Conservation (phyloP, 31 red algal genomes). For the Bonnemaisonia californica region DNA sequence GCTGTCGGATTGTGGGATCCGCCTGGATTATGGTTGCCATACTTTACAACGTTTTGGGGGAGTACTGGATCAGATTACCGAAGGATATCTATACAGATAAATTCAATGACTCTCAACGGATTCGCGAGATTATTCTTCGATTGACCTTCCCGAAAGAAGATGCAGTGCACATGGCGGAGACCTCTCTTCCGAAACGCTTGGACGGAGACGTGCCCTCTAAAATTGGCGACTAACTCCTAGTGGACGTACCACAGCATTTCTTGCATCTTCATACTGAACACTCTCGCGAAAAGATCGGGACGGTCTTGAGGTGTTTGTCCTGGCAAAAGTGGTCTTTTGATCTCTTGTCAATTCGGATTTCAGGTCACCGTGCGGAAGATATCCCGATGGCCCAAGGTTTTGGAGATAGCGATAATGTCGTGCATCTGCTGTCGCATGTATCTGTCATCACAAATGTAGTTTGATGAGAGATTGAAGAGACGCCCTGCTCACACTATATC, state of each 20-base stretch:
- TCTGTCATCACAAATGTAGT: neutral
- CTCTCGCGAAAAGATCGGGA: conserved; percentile 2
- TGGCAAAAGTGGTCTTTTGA: neutral
- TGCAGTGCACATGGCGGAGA: too few relatives aligned
- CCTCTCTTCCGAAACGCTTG: conserved; percentile 38
- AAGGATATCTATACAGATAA: conserved; percentile 16
- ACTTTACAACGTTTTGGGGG: too few relatives aligned
- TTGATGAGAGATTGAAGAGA: conserved; percentile 3
- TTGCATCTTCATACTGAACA: conserved; percentile 13
- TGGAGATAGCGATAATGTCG: neutral
- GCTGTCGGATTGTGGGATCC: too few relatives aligned
- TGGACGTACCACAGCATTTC: conserved; percentile 2
- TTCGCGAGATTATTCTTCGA: conserved; percentile 6
- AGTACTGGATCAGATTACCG: too few relatives aligned
- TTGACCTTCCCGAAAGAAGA: neutral
- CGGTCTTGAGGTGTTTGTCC: neutral
- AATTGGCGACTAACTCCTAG: neutral
- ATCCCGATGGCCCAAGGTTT: neutral
- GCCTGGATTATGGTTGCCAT: conserved; percentile 5
- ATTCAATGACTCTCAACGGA: neutral
- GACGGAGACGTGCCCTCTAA: neutral
- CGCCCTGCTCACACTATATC: neutral
- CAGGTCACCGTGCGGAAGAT: neutral
- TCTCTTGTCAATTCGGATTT: neutral
- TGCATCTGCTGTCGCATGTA: neutral